Conservation (phyloP, 2,329 filamentous ascomycete genomes). For the Thielaviopsis punctulata region DNA sequence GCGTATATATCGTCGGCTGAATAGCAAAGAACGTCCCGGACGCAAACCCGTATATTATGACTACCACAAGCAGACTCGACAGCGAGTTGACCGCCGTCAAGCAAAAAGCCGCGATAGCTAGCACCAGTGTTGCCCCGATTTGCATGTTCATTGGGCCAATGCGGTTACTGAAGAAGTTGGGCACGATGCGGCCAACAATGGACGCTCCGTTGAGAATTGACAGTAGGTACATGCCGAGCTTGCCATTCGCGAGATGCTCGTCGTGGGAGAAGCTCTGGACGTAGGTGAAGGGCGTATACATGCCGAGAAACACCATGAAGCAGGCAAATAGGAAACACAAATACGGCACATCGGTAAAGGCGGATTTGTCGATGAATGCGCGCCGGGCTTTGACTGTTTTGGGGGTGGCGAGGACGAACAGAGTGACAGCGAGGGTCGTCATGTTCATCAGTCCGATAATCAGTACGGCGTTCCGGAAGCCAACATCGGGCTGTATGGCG, state of each 20-base stretch:
- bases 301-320: slow-evolving; percentile 20
- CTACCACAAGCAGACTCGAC: slow-evolving; percentile 24
- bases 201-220: slow-evolving; percentile 34
- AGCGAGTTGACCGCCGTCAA: slow-evolving; percentile 24
- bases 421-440: slow-evolving; percentile 17
- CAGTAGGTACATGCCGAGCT: slow-evolving; percentile 28
- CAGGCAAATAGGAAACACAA: slow-evolving; percentile 19
- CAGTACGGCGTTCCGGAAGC: slow-evolving; percentile 22
- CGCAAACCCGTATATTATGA: slow-evolving; percentile 29
- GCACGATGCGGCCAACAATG: slow-evolving; percentile 30
- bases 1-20: slow-evolving; percentile 25
- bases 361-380: slow-evolving; percentile 18
- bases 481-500: slow-evolving; percentile 16
- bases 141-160: slow-evolving; percentile 26
- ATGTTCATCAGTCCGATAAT: slow-evolving; percentile 21
- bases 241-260: slow-evolving; percentile 18
- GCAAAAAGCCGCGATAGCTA: slow-evolving; percentile 20
- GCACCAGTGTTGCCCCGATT: slow-evolving; percentile 20
- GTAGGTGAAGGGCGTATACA: slow-evolving; percentile 28
- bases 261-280: slow-evolving; percentile 25
- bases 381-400: slow-evolving; percentile 12
- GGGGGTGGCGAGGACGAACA: slow-evolving; percentile 17
- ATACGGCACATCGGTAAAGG: slow-evolving; percentile 18
- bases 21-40: slow-evolving; percentile 28
- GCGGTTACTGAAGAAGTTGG: slow-evolving; percentile 25